These are phyloP conservation scores for Scutellaria galericulata DNA, from an alignment of 257 asterid genomes.

Conservation along the genomic window DNA sequence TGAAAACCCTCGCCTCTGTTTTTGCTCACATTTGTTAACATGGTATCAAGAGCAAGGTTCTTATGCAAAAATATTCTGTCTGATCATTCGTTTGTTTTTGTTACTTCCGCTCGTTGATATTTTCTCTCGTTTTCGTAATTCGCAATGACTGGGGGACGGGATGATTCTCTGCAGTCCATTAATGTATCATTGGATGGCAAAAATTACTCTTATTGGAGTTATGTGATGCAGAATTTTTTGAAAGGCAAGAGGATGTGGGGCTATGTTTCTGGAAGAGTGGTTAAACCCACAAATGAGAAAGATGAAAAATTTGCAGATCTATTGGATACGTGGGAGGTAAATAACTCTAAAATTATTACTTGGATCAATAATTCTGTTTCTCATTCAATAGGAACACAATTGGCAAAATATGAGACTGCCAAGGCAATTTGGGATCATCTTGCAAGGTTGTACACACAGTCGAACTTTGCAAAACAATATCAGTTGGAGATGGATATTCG, in stretches of 20 bases:
- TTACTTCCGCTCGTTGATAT: too few species aligned
- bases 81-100: too few species aligned
- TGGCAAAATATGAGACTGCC: not conserved
- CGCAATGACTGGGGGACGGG: too few species aligned
- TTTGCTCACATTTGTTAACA: too few species aligned
- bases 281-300: not conserved
- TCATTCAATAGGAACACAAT: too few species aligned
- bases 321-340: not conserved
- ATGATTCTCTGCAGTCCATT: not conserved
- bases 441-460: not conserved
- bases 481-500: constrained; percentile 20
- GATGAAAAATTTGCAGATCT: not conserved
- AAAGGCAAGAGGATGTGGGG: not conserved
- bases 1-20: too few species aligned
- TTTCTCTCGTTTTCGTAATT: too few species aligned
- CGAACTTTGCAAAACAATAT: not conserved
- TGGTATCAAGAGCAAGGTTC: too few species aligned
- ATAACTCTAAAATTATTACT: constrained; percentile 1
- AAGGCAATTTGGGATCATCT: constrained; percentile 23
- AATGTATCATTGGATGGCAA: not conserved
- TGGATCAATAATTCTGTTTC: constrained; percentile 8
- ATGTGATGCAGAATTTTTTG: not conserved
- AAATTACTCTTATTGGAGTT: constrained; percentile 1
- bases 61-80: too few species aligned
- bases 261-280: not conserved